Evolutionary conservation across 495 filamentous ascomycete genomes (phyloP).

Genomic region (Paragyromitra xinjiangensis): DNA sequence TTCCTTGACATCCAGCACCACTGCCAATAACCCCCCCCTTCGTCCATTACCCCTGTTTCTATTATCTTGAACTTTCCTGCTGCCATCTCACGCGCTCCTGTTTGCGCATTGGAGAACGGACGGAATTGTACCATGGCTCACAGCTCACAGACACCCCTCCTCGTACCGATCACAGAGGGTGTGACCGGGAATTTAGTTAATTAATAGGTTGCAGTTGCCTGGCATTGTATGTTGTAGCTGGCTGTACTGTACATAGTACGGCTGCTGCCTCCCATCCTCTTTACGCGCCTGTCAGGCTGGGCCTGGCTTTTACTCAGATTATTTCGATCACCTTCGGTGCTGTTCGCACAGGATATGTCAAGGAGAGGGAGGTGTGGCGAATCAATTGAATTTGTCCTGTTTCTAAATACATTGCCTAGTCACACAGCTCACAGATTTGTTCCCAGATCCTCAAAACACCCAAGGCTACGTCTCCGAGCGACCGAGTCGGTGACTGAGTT

Average conservation of each 20-base stretch:
- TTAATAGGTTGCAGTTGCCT: constrained; percentile 46
- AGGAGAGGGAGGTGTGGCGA: constrained; percentile 51
- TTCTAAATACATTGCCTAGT: constrained; percentile 47
- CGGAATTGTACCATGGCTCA: constrained; percentile 34
- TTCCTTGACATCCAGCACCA: constrained; percentile 33
- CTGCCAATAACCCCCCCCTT: constrained; percentile 18
- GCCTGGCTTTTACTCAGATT: constrained; percentile 49
- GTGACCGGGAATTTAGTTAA: constrained; percentile 49
- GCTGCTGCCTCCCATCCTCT: constrained; percentile 49
- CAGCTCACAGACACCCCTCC: constrained; percentile 35
- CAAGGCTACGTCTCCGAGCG: constrained; percentile 25
- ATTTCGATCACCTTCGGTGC: constrained; percentile 51
- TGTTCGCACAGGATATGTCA: constrained; percentile 52
- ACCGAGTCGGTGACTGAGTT: constrained; percentile 43
- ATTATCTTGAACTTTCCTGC: constrained; percentile 44
- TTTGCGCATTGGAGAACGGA: constrained; percentile 30
- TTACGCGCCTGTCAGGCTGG: constrained; percentile 46
- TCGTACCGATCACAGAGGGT: constrained; percentile 28
- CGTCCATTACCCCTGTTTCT: constrained; percentile 44
- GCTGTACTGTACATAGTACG: constrained; percentile 51
- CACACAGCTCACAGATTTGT: constrained; percentile 48
- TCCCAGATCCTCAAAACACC: constrained; percentile 38
- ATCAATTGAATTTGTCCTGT: constrained; percentile 51
- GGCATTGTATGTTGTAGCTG: constrained; percentile 45
- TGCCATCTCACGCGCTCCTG: constrained; percentile 51